A percentile compares a stretch with the other conserved stretches of the same genome.
Conservation (phyloP, 441 rosid genomes). For the Raphanus hybrid region DNA sequence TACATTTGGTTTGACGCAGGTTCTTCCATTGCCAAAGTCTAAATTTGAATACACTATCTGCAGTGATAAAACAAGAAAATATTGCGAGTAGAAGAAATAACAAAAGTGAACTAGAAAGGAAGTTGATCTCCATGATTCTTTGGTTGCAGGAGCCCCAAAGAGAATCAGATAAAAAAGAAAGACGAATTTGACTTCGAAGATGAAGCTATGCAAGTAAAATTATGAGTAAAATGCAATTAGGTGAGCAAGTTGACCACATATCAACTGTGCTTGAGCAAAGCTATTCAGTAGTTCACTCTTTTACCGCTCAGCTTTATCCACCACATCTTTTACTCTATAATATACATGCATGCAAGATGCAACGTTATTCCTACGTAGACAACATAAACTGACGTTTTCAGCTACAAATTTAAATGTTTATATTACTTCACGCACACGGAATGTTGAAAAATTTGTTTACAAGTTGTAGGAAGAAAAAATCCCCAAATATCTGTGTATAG, state of each 20-base stretch:
- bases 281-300: background rate
- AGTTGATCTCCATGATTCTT: conserved; percentile 37
- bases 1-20: conserved; percentile 37
- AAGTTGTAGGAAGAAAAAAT: background rate
- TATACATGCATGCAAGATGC: background rate
- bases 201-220: background rate
- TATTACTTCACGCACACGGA: background rate
- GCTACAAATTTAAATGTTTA: background rate
- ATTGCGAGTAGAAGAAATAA: conserved; percentile 26
- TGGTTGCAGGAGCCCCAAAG: conserved; percentile 5
- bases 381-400: background rate
- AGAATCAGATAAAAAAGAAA: conserved; percentile 27
- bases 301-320: background rate
- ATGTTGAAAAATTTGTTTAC: background rate
- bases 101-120: conserved; percentile 30
- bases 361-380: background rate
- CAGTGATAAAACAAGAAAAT: background rate
- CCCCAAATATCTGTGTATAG: background rate
- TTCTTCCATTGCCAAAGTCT: conserved; percentile 32
- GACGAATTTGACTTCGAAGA: background rate
- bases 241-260: background rate
- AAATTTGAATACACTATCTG: conserved; percentile 40
- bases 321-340: background rate
- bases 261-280: background rate
- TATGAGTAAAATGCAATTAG: background rate